Evolutionary conservation across 2,329 filamentous ascomycete species (phyloP).

Genomic region (Talaromyces sp.): DNA sequence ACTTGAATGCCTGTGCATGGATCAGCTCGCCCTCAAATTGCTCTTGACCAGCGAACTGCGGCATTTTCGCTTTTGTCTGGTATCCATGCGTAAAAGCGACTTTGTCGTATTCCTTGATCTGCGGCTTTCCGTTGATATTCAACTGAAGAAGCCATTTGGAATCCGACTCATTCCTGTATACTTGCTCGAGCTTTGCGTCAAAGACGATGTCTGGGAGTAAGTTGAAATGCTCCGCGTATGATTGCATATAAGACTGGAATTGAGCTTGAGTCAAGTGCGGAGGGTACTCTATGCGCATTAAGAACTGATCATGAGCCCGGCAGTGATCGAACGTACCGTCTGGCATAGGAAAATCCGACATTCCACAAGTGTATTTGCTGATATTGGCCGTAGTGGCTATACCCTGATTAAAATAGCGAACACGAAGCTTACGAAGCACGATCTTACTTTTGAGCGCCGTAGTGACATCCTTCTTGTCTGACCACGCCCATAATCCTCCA

Average conservation of each 20-base stretch:
- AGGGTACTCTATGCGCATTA: conserved; percentile 20
- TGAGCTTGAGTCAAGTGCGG: conserved; percentile 23
- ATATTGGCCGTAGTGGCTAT: conserved; percentile 33
- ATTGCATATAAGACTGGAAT: conserved; percentile 40
- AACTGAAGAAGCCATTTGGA: conserved; percentile 35
- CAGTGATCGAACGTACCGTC: conserved; percentile 24
- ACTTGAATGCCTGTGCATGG: conserved; percentile 29
- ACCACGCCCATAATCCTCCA: conserved; percentile 46
- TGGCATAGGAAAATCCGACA: conserved; percentile 44
- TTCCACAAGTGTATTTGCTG: conserved; percentile 41
- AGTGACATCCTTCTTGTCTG: conserved; percentile 35
- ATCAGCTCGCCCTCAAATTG: conserved; percentile 39
- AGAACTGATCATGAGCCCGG: neutral
- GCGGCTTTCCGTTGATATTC: conserved; percentile 22
- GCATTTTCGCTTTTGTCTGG: conserved; percentile 36
- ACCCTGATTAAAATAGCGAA: neutral
- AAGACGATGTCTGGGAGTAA: conserved; percentile 35
- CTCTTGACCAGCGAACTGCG: conserved; percentile 34
- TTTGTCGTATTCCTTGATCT: conserved; percentile 37
- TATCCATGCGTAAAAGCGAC: conserved; percentile 36
- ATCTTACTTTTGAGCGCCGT: conserved; percentile 17
- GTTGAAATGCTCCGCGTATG: conserved; percentile 42
- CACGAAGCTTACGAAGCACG: neutral
- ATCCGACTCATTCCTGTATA: conserved; percentile 24
- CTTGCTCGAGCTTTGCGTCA: conserved; percentile 29